A percentile compares a stretch with the other conserved stretches of the same genome.
These are phyloP conservation scores for Urostyla sp. DNA, from an alignment of 73 alveolate species.

Conservation along the genomic window DNA sequence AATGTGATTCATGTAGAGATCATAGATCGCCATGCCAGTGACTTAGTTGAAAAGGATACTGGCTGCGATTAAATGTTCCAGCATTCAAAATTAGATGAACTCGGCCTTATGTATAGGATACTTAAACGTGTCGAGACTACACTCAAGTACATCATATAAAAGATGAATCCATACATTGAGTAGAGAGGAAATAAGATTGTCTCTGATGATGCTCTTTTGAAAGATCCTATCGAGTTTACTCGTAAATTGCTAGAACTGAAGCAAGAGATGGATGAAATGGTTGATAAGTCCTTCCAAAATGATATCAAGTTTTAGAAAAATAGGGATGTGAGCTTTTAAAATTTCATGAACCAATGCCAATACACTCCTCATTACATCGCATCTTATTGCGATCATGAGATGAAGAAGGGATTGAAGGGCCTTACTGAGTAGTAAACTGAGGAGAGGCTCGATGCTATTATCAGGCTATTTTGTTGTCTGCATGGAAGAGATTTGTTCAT, in stretches of 20 bases:
- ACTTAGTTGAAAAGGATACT: slow-evolving; percentile 78
- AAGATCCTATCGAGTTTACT: slow-evolving; percentile 87
- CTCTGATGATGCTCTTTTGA: slow-evolving; percentile 72
- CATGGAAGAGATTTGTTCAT: slow-evolving; percentile 83
- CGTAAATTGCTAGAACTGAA: slow-evolving; percentile 78
- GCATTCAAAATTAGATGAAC: slow-evolving; percentile 82
- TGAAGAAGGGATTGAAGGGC: slow-evolving; percentile 88
- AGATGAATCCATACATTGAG: slow-evolving; percentile 86
- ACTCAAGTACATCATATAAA: slow-evolving; percentile 65
- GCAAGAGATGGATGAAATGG: slow-evolving; percentile 88
- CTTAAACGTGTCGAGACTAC: slow-evolving; percentile 75
- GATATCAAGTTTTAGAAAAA: slow-evolving; percentile 76
- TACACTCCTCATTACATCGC: slow-evolving; percentile 85
- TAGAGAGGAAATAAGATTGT: slow-evolving; percentile 81
- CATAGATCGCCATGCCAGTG: slow-evolving; percentile 77
- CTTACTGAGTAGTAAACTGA: slow-evolving; percentile 78
- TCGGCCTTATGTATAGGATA: slow-evolving; percentile 73
- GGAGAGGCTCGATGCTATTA: slow-evolving; percentile 77
- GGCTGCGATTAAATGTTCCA: slow-evolving; percentile 86
- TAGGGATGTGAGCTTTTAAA: slow-evolving; percentile 74
- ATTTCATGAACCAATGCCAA: slow-evolving; percentile 79
- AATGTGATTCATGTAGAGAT: slow-evolving; percentile 64
- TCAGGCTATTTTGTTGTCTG: slow-evolving; percentile 82
- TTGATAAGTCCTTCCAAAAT: slow-evolving; percentile 75
- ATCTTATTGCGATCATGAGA: slow-evolving; percentile 80